Evolutionary conservation across 345 rosid genomes (phyloP), one percentile per base, ranked within the genome.

Genomic region (Cardiospermum halicacabum): DNA sequence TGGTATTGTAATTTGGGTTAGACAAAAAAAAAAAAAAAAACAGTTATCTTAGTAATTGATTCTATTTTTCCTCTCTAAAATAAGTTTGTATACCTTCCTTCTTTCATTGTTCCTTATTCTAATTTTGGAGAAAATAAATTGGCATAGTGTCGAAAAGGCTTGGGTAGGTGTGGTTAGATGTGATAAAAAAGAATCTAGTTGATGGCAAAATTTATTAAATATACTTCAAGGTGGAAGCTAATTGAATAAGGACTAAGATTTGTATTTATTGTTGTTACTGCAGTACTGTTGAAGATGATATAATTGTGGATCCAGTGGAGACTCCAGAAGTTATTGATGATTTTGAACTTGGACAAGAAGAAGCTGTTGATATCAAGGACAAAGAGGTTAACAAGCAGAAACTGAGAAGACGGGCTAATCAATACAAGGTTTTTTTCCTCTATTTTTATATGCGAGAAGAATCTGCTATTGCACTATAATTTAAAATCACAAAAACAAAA

Each of bases 251-350:
- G n/a, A n/a, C n/a, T n/a, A n/a, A n/a, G n/a, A n/a, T n/a, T n/a
- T n/a, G n/a, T n/a, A n/a, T n/a, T n/a, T n/a, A n/a, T n/a, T n/a
- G n/a, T n/a, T n/a, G n/a, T n/a, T n/a, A n/a, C 58, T 70, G 3
- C 75, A 84, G 97, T 43, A 94, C 97, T 37, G 82, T 80, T 28
- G 99, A 94, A 82, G 96, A 87, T 79, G 96, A 94, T 57, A 80
- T 94, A 55, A 73, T 90, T n/a, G 80, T 90, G 72, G 95, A 90
- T 72, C 96, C 76, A 75, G 78, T 72, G 42, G 92, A 89, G 34
- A 72, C 89, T 64, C 91, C 93, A 0, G 99, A 90, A 75, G 77
- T 90, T 62, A 55, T 90, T 50, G 99, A 94, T 74, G 97, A 90
- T 63, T 88, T 91, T 78, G 92, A 91, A 73, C 74, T 88, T 57